Percentiles rank a stretch among this genome's conserved stretches.
Conservation (phyloP, 2,329 filamentous ascomycete genomes). For the Mollisia scopiformis region DNA sequence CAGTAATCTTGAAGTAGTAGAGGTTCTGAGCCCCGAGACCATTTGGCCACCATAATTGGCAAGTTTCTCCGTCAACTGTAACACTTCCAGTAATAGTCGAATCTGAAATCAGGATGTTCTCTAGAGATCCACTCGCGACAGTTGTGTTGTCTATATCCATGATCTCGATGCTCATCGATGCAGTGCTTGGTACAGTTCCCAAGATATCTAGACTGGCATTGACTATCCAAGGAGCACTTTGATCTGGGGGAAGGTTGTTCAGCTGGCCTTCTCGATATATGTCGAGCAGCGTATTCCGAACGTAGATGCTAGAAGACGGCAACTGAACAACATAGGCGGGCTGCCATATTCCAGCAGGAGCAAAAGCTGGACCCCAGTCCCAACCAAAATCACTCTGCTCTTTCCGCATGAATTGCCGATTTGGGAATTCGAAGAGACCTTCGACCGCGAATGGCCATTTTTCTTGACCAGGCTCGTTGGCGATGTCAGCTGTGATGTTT, state of each 20-base stretch:
- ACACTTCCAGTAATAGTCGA: slow-evolving; percentile 52
- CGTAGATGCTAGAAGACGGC: slow-evolving; percentile 44
- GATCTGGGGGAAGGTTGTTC: slow-evolving; percentile 60
- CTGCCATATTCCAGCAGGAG: slow-evolving; percentile 66
- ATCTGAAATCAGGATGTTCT: slow-evolving; percentile 43
- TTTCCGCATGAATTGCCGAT: slow-evolving; percentile 60
- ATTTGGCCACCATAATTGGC: slow-evolving; percentile 64
- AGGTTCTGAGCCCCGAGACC: slow-evolving; percentile 59
- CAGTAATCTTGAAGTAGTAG: slow-evolving; percentile 56
- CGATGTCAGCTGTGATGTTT: slow-evolving; percentile 54
- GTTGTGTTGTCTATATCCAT: slow-evolving; percentile 44
- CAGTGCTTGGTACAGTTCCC: slow-evolving; percentile 48
- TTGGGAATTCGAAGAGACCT: slow-evolving; percentile 52
- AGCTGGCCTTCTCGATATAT: slow-evolving; percentile 61
- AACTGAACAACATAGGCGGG: slow-evolving; percentile 60
- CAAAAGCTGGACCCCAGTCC: slow-evolving; percentile 65
- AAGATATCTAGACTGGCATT: slow-evolving; percentile 63
- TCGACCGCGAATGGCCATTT: slow-evolving; percentile 54
- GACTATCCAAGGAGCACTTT: slow-evolving; percentile 59
- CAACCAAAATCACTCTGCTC: slow-evolving; percentile 67
- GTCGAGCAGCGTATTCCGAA: slow-evolving; percentile 58
- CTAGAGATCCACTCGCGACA: slow-evolving; percentile 42
- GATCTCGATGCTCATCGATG: slow-evolving; percentile 50
- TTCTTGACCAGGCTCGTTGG: slow-evolving; percentile 41
- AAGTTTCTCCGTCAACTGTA: slow-evolving; percentile 44